These are phyloP conservation scores for Hypsizygus ulmarius DNA, from an alignment of 1,284 basidiomycete species.

Conservation along the genomic window DNA sequence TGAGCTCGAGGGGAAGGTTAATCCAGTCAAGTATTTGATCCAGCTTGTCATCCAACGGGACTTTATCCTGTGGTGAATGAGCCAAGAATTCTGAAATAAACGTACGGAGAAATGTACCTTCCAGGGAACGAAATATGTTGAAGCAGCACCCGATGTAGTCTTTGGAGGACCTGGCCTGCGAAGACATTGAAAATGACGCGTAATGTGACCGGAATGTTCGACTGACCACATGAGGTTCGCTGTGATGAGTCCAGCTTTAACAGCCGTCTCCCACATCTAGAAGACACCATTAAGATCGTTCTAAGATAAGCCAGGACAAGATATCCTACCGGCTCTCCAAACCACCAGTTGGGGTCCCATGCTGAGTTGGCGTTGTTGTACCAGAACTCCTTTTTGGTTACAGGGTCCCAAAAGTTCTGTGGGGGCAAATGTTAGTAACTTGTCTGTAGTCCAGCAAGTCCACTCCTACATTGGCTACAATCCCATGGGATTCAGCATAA, in stretches of 20 bases:
- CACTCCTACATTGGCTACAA: slow-evolving; percentile 75
- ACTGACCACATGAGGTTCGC: slow-evolving; percentile 89
- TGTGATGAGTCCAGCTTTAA: slow-evolving; percentile 68
- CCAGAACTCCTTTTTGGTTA: slow-evolving; percentile 57
- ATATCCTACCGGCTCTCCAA: slow-evolving; percentile 74
- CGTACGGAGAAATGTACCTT: slow-evolving; percentile 39
- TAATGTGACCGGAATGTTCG: background rate
- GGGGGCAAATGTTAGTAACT: background rate
- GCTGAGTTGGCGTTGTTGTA: slow-evolving; percentile 63
- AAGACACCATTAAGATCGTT: background rate
- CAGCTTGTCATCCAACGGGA: slow-evolving; percentile 65
- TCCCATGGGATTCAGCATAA: slow-evolving; percentile 85
- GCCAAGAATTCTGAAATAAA: background rate
- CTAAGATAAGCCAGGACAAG: too few species aligned
- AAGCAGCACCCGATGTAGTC: slow-evolving; percentile 59
- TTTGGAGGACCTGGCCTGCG: slow-evolving; percentile 78
- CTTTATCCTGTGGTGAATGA: slow-evolving; percentile 46
- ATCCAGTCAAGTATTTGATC: slow-evolving; percentile 76
- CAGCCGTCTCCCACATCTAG: slow-evolving; percentile 88
- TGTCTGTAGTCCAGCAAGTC: slow-evolving; percentile 4
- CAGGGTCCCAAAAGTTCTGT: slow-evolving; percentile 86
- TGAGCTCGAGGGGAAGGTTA: slow-evolving; percentile 63
- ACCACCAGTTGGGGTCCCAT: slow-evolving; percentile 79
- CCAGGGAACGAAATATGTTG: slow-evolving; percentile 79
- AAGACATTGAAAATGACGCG: background rate